Base-by-base conservation (phyloP, 2,329 filamentous ascomycete genomes). In the Aschersonia sp. region DNA sequence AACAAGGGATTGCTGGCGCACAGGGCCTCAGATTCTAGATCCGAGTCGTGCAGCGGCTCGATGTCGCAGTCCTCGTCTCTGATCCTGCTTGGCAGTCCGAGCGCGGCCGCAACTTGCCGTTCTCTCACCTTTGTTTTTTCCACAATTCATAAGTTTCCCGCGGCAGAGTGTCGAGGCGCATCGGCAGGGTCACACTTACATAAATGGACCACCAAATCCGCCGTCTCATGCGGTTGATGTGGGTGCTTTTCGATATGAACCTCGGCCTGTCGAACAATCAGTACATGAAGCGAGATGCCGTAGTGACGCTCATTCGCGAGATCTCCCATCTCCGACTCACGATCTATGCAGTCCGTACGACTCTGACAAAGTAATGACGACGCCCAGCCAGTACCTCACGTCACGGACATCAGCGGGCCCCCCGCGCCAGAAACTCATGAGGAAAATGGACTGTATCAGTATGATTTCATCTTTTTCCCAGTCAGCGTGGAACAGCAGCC, bases 121-220 rank as follows among this genome's bases (percentile, higher is more conserved):
- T 66, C 64, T 6, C 63, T 57, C 2, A 65, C 62, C 59, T 66
- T 14, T 22, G 2, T 22, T 2, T 22, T 22, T 4, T 4, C 22
- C 22, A 22, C 22, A 22, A 2, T 22, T 22, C 22, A 22, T 22
- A 2, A 22, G 22, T 22, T 22, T 22, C 22, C 2, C 22, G 22
- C 22, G 2, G 2, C 22, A 22, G 22, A 22, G 4, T 22, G 22
- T 22, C 22, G 22, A 22, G 22, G 22, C 22, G 22, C 22, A 2
- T 11, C 7, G 40, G 7, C 14, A n/a, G 40, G 11, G 5, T 41
- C 10, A 4, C 7, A 11, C 71, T 60, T 44, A 73, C 63, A 47
- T 76, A 75, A 6, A 75, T 65, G 5, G 71, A 70, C 73, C 73
- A 76, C 71, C 72, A 76, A 6, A 76, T 67, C 5, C 72, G 56